Percentiles rank a stretch among this genome's conserved stretches.
Conservation (phyloP, 2,329 filamentous ascomycete species). For the Fusarium xyrophilum region DNA sequence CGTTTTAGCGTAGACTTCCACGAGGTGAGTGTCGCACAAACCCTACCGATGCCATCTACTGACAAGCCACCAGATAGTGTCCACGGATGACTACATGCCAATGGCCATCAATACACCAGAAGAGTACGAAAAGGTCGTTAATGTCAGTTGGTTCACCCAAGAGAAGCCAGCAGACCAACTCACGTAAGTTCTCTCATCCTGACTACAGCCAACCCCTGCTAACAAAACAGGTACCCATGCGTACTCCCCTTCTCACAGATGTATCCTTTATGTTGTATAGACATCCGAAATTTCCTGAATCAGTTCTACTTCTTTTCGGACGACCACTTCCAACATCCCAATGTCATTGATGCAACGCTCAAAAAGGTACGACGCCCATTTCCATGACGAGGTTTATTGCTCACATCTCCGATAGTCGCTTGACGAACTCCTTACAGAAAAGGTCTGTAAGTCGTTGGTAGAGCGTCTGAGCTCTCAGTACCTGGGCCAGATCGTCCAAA, state of each 20-base stretch:
- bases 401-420: constrained; percentile 68
- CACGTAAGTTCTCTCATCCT: constrained; percentile 58
- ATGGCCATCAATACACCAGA: constrained; percentile 93
- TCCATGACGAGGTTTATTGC: rapidly evolving
- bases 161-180: constrained; percentile 79
- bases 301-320: constrained; percentile 98
- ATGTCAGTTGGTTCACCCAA: constrained; percentile 93
- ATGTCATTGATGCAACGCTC: constrained; percentile 88
- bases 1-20: constrained; percentile 96
- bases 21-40: constrained; percentile 63
- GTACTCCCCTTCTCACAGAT: constrained; percentile 98
- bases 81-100: constrained; percentile 99
- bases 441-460: constrained; percentile 89
- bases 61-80: constrained; percentile 61
- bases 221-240: constrained; percentile 75
- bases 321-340: constrained; percentile 91
- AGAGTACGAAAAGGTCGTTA: constrained; percentile 94
- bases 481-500: constrained; percentile 96
- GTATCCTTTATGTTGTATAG: constrained; percentile 98
- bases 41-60: background rate
- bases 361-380: constrained; percentile 63
- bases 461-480: constrained; percentile 92
- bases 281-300: constrained; percentile 96
- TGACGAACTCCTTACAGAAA: constrained; percentile 91
- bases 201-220: background rate